Base-by-base conservation (phyloP, 352 stramenopile species). In the Globisporangium nodosum region DNA sequence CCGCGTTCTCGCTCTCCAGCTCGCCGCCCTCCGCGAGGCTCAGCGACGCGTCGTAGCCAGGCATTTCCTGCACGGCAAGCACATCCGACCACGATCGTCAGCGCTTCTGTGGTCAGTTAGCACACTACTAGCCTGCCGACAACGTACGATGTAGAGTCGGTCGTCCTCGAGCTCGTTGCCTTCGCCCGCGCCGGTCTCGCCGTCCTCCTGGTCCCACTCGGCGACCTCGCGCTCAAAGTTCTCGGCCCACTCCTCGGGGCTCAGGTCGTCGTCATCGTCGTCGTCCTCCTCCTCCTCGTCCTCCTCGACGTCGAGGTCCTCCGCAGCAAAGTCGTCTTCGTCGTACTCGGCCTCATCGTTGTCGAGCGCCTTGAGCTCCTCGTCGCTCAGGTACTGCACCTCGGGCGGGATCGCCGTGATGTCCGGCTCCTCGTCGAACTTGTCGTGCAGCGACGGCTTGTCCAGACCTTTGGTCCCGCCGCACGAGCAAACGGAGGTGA, bases 191-290 rank as follows among this genome's bases (percentile, higher is more conserved):
- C 31, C 43, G 9, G 12, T 54, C 24, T 61, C 66, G 18, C 55
- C 67, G 24, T 76, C 68, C 21, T 83, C 72, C 12, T 71, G 48
- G 48, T 88, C 74, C 67, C 74, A 79, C 55, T 72, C 61, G 49
- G 80, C 74, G 31, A 90, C 70, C 7, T 90, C 73, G 16, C 62
- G 71, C 66, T 90, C 80, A 64, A 87, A 90, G 48, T 85, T 84
- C 53, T 64, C 64, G 18, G 79, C 77, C 79, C 79, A 90, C 56
- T 87, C 75, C 15, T 73, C 66, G 33, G 78, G 69, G 31, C 63
- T 76, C 11, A 86, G 63, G 45, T 76, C 69, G 8, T 60, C 62
- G 49, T 85, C 71, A 2, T 85, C 74, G 27, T 74, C 70, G 0
- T 70, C 69, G 1, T 58, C 57, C 3, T 46, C 52, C 7, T 50